Percentiles rank a stretch among this genome's conserved stretches.
These are phyloP conservation scores for Kwoniella sp. DNA, from an alignment of 768 basidiomycete genomes.

Conservation along the genomic window DNA sequence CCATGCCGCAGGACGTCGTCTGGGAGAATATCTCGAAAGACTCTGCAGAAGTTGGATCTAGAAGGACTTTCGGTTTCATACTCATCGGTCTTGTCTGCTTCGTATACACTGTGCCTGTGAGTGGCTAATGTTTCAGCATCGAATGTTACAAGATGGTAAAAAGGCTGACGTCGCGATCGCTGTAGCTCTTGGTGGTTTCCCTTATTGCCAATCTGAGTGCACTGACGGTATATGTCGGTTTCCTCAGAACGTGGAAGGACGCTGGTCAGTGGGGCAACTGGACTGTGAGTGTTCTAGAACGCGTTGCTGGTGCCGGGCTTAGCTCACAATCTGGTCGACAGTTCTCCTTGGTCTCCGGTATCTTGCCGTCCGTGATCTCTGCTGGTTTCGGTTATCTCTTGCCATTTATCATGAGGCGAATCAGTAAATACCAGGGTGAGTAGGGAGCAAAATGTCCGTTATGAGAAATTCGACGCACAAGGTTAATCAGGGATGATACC, in stretches of 20 bases:
- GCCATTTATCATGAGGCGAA: conserved; percentile 85
- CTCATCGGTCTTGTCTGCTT: conserved; percentile 79
- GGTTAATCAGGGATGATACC: neutral
- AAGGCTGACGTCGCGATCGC: neutral
- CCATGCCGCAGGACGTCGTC: conserved; percentile 59
- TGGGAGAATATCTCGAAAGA: conserved; percentile 87
- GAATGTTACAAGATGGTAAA: neutral
- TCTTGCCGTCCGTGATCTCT: conserved; percentile 84
- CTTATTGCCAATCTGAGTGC: conserved; percentile 85
- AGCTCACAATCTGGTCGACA: conserved; percentile 12
- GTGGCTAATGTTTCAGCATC: neutral
- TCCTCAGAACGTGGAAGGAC: conserved; percentile 71
- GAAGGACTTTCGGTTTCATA: conserved; percentile 73
- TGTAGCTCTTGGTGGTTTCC: conserved; percentile 75
- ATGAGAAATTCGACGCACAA: neutral
- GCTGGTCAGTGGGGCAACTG: conserved; percentile 61
- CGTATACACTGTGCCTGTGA: conserved; percentile 82
- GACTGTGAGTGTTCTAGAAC: conserved; percentile 38
- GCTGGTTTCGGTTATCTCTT: conserved; percentile 86
- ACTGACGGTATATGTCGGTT: conserved; percentile 68
- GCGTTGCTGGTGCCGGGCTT: neutral
- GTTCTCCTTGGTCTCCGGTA: conserved; percentile 87
- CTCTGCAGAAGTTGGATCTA: conserved; percentile 66
- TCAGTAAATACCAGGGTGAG: conserved; percentile 70
- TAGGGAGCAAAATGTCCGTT: conserved; percentile 26